A percentile compares a stretch with the other conserved stretches of the same genome.
phyloP scores from a whole-genome alignment of 2,329 filamentous ascomycete genomes.

The Aureobasidium zeae region DNA sequence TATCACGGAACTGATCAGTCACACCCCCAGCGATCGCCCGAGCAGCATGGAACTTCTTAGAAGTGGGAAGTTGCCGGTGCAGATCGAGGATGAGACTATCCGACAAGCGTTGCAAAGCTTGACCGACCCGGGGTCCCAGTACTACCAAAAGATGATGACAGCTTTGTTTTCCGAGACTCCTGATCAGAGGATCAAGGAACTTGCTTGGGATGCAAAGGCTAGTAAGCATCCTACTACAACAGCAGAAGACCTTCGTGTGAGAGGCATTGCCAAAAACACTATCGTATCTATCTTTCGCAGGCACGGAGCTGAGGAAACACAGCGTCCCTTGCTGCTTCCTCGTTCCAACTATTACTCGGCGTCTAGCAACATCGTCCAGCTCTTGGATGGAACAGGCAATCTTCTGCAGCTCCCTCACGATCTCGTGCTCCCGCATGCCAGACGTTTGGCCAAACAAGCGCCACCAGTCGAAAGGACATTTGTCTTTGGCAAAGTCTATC shows the following conservation, averaged over 20 bases:
- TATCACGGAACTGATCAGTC: constrained; percentile 68
- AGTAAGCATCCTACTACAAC: constrained; percentile 9
- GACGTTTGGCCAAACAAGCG: constrained; percentile 65
- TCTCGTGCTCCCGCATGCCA: constrained; percentile 78
- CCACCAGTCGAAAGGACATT: constrained; percentile 65
- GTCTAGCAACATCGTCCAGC: constrained; percentile 61
- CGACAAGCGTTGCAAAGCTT: constrained; percentile 72
- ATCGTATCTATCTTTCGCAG: constrained; percentile 71
- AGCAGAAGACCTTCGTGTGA: constrained; percentile 23
- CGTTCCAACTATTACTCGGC: constrained; percentile 66
- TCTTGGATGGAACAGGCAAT: constrained; percentile 77
- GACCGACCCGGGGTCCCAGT: constrained; percentile 72
- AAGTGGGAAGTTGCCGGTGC: constrained; percentile 77
- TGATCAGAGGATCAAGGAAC: constrained; percentile 68
- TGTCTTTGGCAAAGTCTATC: constrained; percentile 79
- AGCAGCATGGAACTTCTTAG: constrained; percentile 73
- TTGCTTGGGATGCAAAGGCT: constrained; percentile 39
- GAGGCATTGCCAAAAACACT: constrained; percentile 57
- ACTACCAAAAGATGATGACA: constrained; percentile 83
- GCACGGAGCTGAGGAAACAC: constrained; percentile 78
- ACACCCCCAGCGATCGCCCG: constrained; percentile 73
- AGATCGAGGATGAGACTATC: constrained; percentile 88
- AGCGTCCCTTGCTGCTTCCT: constrained; percentile 69
- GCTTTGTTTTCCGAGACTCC: constrained; percentile 66
- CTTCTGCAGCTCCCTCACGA: constrained; percentile 91